These are phyloP conservation scores for Cordyceps tenuipes DNA, from an alignment of 2,329 filamentous ascomycete species.

Conservation along the genomic window DNA sequence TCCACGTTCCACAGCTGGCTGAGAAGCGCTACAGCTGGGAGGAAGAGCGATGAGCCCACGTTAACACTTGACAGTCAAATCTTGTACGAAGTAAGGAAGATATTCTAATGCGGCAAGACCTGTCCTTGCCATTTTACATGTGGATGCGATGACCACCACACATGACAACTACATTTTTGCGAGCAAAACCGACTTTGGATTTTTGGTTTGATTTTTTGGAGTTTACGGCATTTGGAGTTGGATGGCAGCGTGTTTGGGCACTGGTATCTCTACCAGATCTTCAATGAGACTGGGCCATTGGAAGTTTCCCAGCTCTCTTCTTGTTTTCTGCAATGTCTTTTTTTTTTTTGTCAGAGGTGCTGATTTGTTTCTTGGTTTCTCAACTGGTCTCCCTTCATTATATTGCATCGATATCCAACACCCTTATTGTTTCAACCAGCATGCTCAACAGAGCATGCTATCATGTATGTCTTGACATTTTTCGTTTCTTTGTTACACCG, in stretches of 20 bases:
- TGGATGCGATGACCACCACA: neutral
- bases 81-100: neutral
- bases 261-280: neutral
- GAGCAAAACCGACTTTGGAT: neutral
- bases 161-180: constrained; percentile 3
- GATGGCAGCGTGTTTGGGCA: neutral
- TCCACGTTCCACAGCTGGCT: constrained; percentile 44
- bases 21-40: constrained; percentile 46
- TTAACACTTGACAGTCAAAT: neutral
- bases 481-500: neutral
- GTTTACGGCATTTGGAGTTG: constrained; percentile 6
- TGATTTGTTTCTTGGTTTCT: neutral
- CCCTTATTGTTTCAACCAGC: neutral
- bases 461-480: neutral
- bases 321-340: neutral
- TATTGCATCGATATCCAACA: constrained; percentile 4
- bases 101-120: neutral
- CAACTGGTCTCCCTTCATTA: neutral
- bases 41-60: constrained; percentile 21
- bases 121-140: constrained; percentile 4
- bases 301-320: neutral
- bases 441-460: neutral
- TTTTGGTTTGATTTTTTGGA: neutral
- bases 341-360: neutral
- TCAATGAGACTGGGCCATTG: neutral